Base-by-base conservation (phyloP, 441 rosid genomes). In the Euphorbia celastroides region DNA sequence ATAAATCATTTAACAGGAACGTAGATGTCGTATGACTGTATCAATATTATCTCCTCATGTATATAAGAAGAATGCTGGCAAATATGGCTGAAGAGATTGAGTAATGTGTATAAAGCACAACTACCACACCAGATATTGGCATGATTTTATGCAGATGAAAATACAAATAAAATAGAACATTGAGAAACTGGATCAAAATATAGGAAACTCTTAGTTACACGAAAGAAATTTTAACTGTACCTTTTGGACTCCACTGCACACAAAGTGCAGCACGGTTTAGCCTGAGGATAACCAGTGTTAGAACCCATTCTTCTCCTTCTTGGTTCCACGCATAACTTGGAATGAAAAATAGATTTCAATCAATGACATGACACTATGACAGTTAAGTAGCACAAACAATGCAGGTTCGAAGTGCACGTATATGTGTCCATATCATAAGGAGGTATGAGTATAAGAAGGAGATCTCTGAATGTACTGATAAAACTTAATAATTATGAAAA, bases 241-340 rank as follows among this genome's bases (percentile, higher is more conserved):
- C 99, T 81, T 73, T 84, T 52, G 98, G 98, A 72, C 98, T 89
- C 99, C 99, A 94, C 63, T 88, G 90, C 69, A 88, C 96, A 67
- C 98, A 92, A 55, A 94, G 92, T 10, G 98, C 98, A 59, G 98
- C 98, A 69, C 93, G 98, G 76, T 94, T 94, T 62, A 92, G 89
- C 83, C 98, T 81, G 64, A 94, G 99, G 72, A 92, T 88, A 71
- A 94, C 99, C 64, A 94, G 93, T 65, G 94, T 94, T 25, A 98
- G 94, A 30, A 92, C 86, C 99, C 99, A 92, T 70, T 87, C 97
- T 25, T 79, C 51, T 31, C 97, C 98, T 83, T 92, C 98, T 25
- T 74, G 77, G 79, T 79, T 94, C 98, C 99, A 94, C 14, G 92
- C 97, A 56, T 92, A 92, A 74, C 99, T 94, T 81, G 66, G 74